phyloP scores from a whole-genome alignment of 768 basidiomycete species.

The Gloeopeniophorella convolvens region DNA sequence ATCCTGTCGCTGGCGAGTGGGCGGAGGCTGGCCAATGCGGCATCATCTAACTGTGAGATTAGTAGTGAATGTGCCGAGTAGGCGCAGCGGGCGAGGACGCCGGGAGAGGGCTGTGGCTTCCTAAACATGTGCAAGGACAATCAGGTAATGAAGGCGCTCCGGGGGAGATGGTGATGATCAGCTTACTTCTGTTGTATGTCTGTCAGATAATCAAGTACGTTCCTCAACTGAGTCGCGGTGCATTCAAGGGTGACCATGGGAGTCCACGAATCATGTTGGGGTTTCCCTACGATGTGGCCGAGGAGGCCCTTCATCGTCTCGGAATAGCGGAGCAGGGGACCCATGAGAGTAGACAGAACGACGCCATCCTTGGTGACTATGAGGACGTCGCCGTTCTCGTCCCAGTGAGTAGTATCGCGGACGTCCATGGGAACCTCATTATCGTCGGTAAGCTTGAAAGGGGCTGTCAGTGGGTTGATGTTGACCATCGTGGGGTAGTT shows the following conservation, averaged over 20 bases:
- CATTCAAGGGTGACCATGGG: conserved; percentile 15
- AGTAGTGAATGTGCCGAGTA: conserved; percentile 8
- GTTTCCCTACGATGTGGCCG: conserved; percentile 1
- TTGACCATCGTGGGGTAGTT: neutral
- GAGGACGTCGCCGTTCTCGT: conserved; percentile 14
- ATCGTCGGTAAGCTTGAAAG: conserved; percentile 10
- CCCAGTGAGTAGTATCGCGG: conserved; percentile 11
- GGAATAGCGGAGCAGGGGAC: conserved; percentile 10
- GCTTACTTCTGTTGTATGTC: conserved; percentile 11
- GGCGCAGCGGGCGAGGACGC: conserved; percentile 13
- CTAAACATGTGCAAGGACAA: neutral
- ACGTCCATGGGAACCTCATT: conserved; percentile 4
- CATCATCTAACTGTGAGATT: conserved; percentile 3
- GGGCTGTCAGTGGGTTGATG: conserved; percentile 12
- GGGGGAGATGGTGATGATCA: neutral
- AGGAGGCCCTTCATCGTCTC: conserved; percentile 10
- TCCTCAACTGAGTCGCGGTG: conserved; percentile 8
- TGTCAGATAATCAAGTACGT: conserved; percentile 12
- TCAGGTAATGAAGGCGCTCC: neutral
- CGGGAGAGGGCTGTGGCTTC: neutral
- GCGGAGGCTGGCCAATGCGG: conserved; percentile 2
- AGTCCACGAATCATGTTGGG: conserved; percentile 10
- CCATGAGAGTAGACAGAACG: conserved; percentile 5
- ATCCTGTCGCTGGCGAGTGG: neutral
- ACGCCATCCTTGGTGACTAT: conserved; percentile 13